Percentiles rank a stretch among this genome's conserved stretches.
phyloP scores from a whole-genome alignment of 1,284 basidiomycete species.

The Gomphus sp. region DNA sequence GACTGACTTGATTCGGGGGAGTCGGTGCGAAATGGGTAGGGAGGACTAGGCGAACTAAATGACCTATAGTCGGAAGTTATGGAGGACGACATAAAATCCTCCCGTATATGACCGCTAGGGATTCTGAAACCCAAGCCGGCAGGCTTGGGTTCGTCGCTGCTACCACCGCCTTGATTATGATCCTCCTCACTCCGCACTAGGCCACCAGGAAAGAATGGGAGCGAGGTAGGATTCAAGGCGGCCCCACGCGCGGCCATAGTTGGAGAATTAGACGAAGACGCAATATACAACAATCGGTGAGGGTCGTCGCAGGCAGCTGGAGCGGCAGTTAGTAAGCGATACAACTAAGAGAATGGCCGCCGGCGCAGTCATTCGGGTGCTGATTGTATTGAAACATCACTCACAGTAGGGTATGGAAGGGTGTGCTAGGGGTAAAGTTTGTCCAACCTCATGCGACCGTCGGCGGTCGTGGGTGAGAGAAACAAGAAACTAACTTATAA shows the following conservation, averaged over 20 bases:
- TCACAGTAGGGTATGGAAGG: slow-evolving; percentile 5
- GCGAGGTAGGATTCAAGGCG: slow-evolving; percentile 68
- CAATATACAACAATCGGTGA: neutral
- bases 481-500: slow-evolving; percentile 12
- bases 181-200: slow-evolving; percentile 17
- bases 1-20: slow-evolving; percentile 6
- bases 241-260: slow-evolving; percentile 61
- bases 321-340: slow-evolving; percentile 7
- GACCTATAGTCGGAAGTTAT: slow-evolving; percentile 58
- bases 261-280: slow-evolving; percentile 18
- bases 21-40: slow-evolving; percentile 19
- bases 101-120: slow-evolving; percentile 32
- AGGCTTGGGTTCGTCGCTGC: slow-evolving; percentile 39
- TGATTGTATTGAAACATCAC: neutral
- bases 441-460: slow-evolving; percentile 22
- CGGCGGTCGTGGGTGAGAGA: slow-evolving; percentile 21
- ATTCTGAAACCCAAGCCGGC: slow-evolving; percentile 35
- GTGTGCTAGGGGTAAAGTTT: neutral
- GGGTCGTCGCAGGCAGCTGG: slow-evolving; percentile 8
- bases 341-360: neutral
- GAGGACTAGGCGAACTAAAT: slow-evolving; percentile 57
- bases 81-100: slow-evolving; percentile 46
- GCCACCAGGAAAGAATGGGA: slow-evolving; percentile 71
- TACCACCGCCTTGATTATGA: slow-evolving; percentile 26
- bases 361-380: neutral